These are phyloP conservation scores for Monilinia polystroma DNA, from an alignment of 2,329 filamentous ascomycete genomes.

Conservation along the genomic window DNA sequence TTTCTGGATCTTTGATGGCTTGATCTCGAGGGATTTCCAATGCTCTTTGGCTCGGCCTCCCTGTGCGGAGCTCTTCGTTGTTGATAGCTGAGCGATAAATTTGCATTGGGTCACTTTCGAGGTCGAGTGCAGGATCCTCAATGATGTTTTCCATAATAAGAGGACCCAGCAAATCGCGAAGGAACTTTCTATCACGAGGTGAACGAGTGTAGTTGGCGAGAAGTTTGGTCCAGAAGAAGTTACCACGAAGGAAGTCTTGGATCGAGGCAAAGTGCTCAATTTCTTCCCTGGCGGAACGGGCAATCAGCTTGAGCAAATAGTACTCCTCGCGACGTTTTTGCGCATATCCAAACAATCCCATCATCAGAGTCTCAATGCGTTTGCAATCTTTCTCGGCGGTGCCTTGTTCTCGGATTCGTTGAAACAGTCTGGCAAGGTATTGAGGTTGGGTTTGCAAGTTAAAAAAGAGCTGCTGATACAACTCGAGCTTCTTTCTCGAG, in stretches of 20 bases:
- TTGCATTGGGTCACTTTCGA: constrained; percentile 96
- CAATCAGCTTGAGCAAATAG: constrained; percentile 86
- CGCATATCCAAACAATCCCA: constrained; percentile 95
- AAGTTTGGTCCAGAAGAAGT: constrained; percentile 90
- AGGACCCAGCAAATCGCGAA: constrained; percentile 80
- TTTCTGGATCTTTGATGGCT: constrained; percentile 94
- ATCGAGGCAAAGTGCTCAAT: constrained; percentile 70
- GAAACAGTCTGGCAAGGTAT: constrained; percentile 87
- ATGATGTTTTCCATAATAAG: constrained; percentile 90
- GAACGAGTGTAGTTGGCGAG: constrained; percentile 86
- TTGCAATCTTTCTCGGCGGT: constrained; percentile 90
- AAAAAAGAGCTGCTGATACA: constrained; percentile 97
- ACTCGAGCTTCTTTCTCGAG: constrained; percentile 90
- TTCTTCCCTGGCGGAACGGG: constrained; percentile 80
- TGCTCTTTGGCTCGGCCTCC: constrained; percentile 74
- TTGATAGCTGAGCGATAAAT: constrained; percentile 96
- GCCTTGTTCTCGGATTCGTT: constrained; percentile 76
- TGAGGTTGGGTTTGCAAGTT: constrained; percentile 94
- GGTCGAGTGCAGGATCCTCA: constrained; percentile 83
- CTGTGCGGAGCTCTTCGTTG: constrained; percentile 93
- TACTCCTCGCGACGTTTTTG: constrained; percentile 97
- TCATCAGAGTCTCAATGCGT: constrained; percentile 87
- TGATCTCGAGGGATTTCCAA: constrained; percentile 86
- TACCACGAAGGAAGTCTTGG: constrained; percentile 84
- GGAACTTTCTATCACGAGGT: constrained; percentile 86